These are phyloP conservation scores for Dipteronia sinensis DNA, from an alignment of 345 rosid genomes.

Conservation along the genomic window DNA sequence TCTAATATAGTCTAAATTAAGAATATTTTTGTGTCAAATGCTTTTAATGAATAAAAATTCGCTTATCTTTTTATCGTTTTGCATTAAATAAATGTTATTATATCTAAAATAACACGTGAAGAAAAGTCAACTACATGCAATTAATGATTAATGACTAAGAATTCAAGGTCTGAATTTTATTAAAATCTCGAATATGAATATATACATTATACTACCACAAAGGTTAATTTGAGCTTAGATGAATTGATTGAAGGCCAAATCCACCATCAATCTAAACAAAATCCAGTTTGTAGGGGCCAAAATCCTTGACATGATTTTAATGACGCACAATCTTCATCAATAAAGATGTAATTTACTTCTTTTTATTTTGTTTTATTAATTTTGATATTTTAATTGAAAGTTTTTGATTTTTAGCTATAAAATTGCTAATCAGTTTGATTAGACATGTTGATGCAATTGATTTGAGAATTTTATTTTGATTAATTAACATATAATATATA, in stretches of 20 bases:
- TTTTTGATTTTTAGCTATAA: neutral
- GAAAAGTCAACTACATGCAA: no score
- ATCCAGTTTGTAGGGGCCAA: constrained; percentile 9
- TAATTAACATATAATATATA: neutral
- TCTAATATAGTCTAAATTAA: no score
- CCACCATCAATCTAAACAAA: neutral
- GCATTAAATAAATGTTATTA: no score
- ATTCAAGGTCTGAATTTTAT: no score
- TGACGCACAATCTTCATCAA: constrained; percentile 13
- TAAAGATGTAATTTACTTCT: neutral
- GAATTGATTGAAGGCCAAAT: constrained; percentile 8
- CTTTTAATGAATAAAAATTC: no score
- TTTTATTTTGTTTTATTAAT: neutral
- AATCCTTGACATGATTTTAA: constrained; percentile 6
- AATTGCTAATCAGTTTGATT: neutral
- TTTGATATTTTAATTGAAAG: neutral
- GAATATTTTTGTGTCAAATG: no score
- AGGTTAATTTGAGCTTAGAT: neutral
- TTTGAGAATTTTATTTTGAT: neutral
- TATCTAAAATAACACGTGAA: no score
- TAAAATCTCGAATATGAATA: no score
- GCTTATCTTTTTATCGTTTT: no score
- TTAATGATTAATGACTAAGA: no score
- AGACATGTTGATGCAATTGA: neutral
- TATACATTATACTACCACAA: no score